Conservation (phyloP, 2,329 filamentous ascomycete species). For the Botrytis fabae region DNA sequence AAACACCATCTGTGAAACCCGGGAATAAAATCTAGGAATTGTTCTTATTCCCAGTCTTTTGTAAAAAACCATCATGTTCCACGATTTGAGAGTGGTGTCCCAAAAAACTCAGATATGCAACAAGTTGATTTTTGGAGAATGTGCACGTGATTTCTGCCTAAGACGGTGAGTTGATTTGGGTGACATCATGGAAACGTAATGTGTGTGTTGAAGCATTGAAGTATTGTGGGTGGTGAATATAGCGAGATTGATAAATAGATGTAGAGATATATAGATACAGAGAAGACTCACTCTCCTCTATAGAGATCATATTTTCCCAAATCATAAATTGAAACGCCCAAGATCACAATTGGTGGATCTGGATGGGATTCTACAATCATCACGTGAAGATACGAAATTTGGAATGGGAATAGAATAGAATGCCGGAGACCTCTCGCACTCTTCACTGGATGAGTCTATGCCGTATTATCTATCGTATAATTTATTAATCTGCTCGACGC, state of each 20-base stretch:
- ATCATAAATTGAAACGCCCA: too few species aligned
- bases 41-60: not conserved
- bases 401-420: not conserved
- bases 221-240: not conserved
- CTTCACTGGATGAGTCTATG: not conserved
- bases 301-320: too few species aligned
- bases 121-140: not conserved
- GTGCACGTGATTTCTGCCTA: not conserved
- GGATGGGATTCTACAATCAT: rapidly evolving
- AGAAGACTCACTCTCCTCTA: not conserved
- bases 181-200: not conserved
- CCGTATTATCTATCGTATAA: not conserved
- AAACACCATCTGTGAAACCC: not conserved
- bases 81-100: not conserved
- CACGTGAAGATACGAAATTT: not conserved
- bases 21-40: not conserved
- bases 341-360: too few species aligned
- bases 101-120: not conserved
- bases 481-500: too few species aligned
- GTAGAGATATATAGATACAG: too few species aligned
- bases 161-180: not conserved
- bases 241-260: too few species aligned
- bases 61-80: not conserved
- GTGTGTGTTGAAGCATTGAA: not conserved
- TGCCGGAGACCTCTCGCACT: too few species aligned